phyloP scores from a whole-genome alignment of 768 basidiomycete species.

The Auriscalpium vulgare region DNA sequence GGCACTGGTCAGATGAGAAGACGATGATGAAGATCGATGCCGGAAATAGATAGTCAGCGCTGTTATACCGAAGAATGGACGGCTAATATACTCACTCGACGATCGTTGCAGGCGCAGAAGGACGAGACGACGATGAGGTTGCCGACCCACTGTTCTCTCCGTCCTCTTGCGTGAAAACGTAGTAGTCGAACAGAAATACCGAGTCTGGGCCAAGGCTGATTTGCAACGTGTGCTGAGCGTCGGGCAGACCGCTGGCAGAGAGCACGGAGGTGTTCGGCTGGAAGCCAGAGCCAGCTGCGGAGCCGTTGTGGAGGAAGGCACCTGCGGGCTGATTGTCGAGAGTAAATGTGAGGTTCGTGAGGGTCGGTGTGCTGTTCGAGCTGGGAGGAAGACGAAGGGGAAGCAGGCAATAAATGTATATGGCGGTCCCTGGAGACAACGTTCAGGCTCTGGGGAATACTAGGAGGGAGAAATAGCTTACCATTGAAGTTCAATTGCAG shows the following conservation, averaged over 20 bases:
- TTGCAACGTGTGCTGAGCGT: slow-evolving; percentile 34
- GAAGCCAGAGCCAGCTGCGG: slow-evolving; percentile 22
- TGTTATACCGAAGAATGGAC: slow-evolving; percentile 1
- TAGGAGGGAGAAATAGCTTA: slow-evolving; percentile 15
- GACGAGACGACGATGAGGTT: neutral
- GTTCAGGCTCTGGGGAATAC: neutral
- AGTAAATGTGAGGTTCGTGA: slow-evolving; percentile 36
- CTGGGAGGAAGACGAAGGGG: slow-evolving; percentile 20
- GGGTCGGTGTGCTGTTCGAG: slow-evolving; percentile 25
- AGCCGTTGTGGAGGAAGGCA: slow-evolving; percentile 25
- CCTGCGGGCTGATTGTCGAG: slow-evolving; percentile 30
- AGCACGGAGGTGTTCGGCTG: slow-evolving; percentile 31
- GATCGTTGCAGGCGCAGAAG: neutral
- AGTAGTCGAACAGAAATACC: slow-evolving; percentile 41
- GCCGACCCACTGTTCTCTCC: neutral
- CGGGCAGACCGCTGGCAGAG: slow-evolving; percentile 25
- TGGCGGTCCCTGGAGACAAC: slow-evolving; percentile 33
- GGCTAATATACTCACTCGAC: neutral
- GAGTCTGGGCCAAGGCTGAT: slow-evolving; percentile 37
- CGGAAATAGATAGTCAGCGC: slow-evolving; percentile 5
- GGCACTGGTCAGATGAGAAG: slow-evolving; percentile 10
- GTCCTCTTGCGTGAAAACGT: slow-evolving; percentile 30
- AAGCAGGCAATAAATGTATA: slow-evolving; percentile 38
- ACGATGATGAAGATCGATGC: slow-evolving; percentile 7
- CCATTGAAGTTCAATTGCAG: slow-evolving; percentile 38